phyloP scores from a whole-genome alignment of 192 early-diverging fungal species.

The Backusella westeae region DNA sequence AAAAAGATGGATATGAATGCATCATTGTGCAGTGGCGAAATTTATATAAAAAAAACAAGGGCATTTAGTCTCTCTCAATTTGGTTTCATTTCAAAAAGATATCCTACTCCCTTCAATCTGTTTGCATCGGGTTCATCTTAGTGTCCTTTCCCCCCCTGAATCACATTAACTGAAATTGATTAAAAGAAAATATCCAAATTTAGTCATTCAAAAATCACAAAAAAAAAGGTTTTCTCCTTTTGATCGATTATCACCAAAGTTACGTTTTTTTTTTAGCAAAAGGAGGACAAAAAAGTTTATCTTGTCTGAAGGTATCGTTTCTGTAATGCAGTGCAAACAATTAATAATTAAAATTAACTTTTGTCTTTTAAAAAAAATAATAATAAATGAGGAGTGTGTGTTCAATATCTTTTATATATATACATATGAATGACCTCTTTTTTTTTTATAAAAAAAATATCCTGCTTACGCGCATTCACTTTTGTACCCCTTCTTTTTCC shows the following conservation, averaged over 20 bases:
- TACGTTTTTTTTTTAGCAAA: background rate
- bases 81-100: conserved; percentile 15
- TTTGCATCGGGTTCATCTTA: conserved; percentile 6
- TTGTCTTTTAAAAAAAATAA: background rate
- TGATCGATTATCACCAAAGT: background rate
- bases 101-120: background rate
- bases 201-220: background rate
- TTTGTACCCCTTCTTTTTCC: background rate
- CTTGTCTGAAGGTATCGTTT: background rate
- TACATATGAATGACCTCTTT: background rate
- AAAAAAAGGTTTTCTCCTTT: background rate
- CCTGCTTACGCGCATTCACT: background rate
- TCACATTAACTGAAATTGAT: background rate
- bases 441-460: background rate
- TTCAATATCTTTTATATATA: background rate
- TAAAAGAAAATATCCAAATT: background rate
- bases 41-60: background rate
- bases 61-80: conserved; percentile 2
- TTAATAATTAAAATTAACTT: background rate
- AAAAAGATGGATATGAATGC: background rate
- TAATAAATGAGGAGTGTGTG: background rate
- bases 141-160: background rate
- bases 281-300: background rate
- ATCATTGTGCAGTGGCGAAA: background rate
- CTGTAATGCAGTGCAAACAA: background rate